Conservation (phyloP, 1,139 yeast species). For the Zygosaccharomyces sapae region DNA sequence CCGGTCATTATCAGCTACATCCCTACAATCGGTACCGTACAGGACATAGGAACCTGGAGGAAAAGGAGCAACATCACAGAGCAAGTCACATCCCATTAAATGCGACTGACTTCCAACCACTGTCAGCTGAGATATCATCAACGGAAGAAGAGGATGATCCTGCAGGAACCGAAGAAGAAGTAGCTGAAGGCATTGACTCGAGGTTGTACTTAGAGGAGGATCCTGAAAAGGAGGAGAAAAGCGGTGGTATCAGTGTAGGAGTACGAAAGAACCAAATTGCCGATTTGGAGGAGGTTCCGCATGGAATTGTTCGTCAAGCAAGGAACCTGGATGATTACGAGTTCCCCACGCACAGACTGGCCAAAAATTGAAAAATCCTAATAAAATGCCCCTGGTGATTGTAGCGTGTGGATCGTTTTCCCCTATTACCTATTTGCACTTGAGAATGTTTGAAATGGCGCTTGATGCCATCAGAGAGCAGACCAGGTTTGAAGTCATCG, state of each 20-base stretch:
- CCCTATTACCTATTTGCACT: conserved; percentile 91
- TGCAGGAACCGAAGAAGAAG: conserved; percentile 8
- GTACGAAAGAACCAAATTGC: conserved; percentile 74
- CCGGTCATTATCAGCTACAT: not conserved
- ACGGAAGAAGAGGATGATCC: conserved; percentile 24
- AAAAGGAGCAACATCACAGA: conserved; percentile 10
- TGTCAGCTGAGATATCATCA: conserved; percentile 42
- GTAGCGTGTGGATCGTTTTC: conserved; percentile 98
- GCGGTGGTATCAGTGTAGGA: conserved; percentile 23
- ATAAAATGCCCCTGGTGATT: conserved; percentile 82
- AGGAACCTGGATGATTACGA: conserved; percentile 58
- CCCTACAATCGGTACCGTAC: not conserved
- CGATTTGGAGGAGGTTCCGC: conserved; percentile 94
- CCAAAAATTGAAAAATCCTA: conserved; percentile 65
- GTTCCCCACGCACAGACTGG: conserved; percentile 84
- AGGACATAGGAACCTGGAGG: not conserved
- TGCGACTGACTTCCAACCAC: conserved; percentile 44
- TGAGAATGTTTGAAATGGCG: conserved; percentile 98
- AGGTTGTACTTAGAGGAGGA: not conserved
- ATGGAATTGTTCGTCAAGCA: conserved; percentile 87
- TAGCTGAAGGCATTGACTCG: conserved; percentile 8
- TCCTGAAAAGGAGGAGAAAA: conserved; percentile 9
- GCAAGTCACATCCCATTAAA: conserved; percentile 41
- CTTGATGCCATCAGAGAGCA: conserved; percentile 89
- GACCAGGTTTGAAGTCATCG: conserved; percentile 90